Base-by-base conservation (phyloP, 2,329 filamentous ascomycete genomes). In the Purpureocillium lavendulum region DNA sequence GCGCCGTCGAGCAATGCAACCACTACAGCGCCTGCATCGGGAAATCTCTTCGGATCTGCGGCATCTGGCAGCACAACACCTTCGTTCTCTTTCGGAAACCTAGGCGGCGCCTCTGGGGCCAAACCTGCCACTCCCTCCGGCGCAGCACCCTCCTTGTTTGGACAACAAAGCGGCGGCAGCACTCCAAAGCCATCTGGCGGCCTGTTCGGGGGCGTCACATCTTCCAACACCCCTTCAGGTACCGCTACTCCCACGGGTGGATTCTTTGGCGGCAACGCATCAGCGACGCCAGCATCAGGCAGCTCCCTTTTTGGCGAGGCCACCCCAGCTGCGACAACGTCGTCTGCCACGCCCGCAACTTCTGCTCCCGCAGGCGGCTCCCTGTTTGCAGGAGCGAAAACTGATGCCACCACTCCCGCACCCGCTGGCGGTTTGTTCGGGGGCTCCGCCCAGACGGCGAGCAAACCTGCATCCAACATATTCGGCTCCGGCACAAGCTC, bases 81-180 rank as follows among this genome's bases (percentile, higher is more conserved):
- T 17, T 43, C 47, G 8, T 70, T 73, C 50, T 61, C 62, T 9
- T 74, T 74, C 44, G 62, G 61, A 29, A 50, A 46, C 15, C 24
- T 50, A 17, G 51, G 50, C 31, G 46, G 46, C 28, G 43, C 49
- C 28, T 42, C 50, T n/a, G 44, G 51, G 32, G 49, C 44, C 30
- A 55, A 50, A 35, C 52, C 36, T 41, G 46, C 55, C 14, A 53
- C 60, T 11, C 46, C 60, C 9, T 40, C 59, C 4, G 53, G 50
- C 28, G 52, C 41, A 15, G 43, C 55, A 36, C 48, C 47, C 40
- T 39, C 40, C 29, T 37, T 64, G 30, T 62, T 64, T 44, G 58
- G 60, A 35, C 54, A 58, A 43, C 53, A 57, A 46, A 43, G 50
- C 47, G 45, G 46, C 42, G 45, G 40, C 28, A 44, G 49, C 21